These are phyloP conservation scores for Aspergillus pseudoviridinutans DNA, from an alignment of 2,329 filamentous ascomycete genomes.

Conservation along the genomic window DNA sequence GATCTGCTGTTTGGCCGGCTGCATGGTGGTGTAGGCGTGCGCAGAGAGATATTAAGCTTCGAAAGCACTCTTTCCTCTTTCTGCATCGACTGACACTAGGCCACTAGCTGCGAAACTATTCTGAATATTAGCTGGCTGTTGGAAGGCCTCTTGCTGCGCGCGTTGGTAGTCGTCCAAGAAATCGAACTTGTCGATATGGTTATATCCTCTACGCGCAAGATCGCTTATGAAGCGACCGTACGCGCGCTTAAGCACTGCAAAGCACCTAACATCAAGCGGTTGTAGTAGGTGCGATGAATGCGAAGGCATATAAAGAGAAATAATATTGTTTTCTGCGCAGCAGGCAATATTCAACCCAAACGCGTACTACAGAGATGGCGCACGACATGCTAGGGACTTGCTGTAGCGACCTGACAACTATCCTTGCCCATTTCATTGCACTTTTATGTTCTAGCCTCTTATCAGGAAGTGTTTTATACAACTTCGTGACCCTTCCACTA, in stretches of 20 bases:
- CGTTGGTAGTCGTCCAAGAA: slow-evolving; percentile 2
- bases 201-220: background rate
- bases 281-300: slow-evolving; percentile 4
- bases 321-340: too few species aligned
- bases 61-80: background rate
- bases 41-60: slow-evolving; percentile 4
- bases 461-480: background rate
- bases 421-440: too few species aligned
- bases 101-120: slow-evolving; percentile 4
- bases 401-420: too few species aligned
- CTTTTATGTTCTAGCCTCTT: slow-evolving; percentile 5
- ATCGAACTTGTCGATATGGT: slow-evolving; percentile 8
- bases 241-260: background rate
- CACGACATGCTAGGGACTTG: too few species aligned
- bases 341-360: too few species aligned
- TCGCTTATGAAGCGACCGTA: background rate
- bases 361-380: too few species aligned
- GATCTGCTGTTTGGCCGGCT: too few species aligned
- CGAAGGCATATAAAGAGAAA: slow-evolving; percentile 1
- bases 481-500: too few species aligned
- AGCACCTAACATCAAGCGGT: slow-evolving; percentile 11
- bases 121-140: background rate
- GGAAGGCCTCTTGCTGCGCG: background rate
- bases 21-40: background rate
- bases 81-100: background rate